phyloP scores from a whole-genome alignment of 805 yeast genomes.

The Lachancea thermotolerans region DNA sequence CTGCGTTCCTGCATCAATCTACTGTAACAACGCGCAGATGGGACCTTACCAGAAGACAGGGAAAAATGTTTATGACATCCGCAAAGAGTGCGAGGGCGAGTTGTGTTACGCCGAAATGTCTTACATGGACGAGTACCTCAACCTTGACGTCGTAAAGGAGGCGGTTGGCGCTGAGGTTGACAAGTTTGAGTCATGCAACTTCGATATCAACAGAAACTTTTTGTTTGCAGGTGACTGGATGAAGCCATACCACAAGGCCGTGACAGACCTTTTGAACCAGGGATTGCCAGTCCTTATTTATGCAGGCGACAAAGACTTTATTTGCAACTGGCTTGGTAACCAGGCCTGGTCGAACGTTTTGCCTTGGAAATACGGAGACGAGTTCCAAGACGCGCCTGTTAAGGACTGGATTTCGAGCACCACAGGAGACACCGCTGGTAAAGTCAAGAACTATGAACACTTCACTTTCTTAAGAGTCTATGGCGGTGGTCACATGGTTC shows the following conservation, averaged over 20 bases:
- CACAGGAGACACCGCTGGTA: slow-evolving; percentile 53
- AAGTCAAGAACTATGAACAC: slow-evolving; percentile 55
- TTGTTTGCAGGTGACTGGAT: slow-evolving; percentile 85
- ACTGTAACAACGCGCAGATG: slow-evolving; percentile 80
- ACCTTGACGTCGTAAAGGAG: slow-evolving; percentile 63
- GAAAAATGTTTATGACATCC: slow-evolving; percentile 83
- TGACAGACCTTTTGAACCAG: slow-evolving; percentile 61
- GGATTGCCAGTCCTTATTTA: slow-evolving; percentile 79
- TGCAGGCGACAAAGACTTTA: slow-evolving; percentile 94
- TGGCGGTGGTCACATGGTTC: slow-evolving; percentile 96
- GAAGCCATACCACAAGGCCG: slow-evolving; percentile 78
- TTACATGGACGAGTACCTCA: slow-evolving; percentile 72
- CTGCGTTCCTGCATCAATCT: slow-evolving; percentile 85
- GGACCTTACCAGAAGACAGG: slow-evolving; percentile 82
- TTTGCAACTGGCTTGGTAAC: slow-evolving; percentile 96
- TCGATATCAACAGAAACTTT: slow-evolving; percentile 73
- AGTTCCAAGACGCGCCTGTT: slow-evolving; percentile 41
- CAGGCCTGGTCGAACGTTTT: slow-evolving; percentile 75
- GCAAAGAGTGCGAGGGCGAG: slow-evolving; percentile 67
- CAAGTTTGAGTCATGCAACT: slow-evolving; percentile 66
- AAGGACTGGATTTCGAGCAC: slow-evolving; percentile 40
- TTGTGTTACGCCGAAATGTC: slow-evolving; percentile 77
- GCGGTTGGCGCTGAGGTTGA: slow-evolving; percentile 91
- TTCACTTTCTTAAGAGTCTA: slow-evolving; percentile 79
- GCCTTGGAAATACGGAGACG: slow-evolving; percentile 56